Evolutionary conservation across 2,329 filamentous ascomycete genomes (phyloP).

Genomic region (Daldinia eschscholtzii): DNA sequence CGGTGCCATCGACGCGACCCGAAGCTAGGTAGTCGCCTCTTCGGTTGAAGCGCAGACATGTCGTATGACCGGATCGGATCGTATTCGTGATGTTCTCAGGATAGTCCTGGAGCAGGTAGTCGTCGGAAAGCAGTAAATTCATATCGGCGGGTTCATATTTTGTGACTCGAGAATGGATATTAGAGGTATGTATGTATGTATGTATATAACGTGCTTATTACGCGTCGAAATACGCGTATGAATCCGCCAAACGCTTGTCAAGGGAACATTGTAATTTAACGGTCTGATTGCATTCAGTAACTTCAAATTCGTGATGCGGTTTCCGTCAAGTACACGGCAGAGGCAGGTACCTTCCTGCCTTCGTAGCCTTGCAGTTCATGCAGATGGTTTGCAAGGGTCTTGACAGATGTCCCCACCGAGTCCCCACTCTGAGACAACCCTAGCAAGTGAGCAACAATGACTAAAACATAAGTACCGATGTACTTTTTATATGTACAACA

Average conservation of each 20-base stretch:
- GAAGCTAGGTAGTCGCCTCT: constrained; percentile 95
- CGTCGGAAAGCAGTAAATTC: constrained; percentile 72
- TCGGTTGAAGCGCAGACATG: constrained; percentile 87
- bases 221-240: not conserved
- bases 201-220: not conserved
- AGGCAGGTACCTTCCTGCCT: constrained; percentile 1
- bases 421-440: constrained; percentile 3
- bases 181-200: not conserved
- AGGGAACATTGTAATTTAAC: not conserved
- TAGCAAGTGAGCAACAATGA: not conserved
- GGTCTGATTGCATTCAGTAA: not conserved
- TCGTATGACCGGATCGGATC: constrained; percentile 78
- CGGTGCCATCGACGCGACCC: constrained; percentile 91
- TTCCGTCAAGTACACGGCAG: constrained; percentile 10
- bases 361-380: constrained; percentile 34
- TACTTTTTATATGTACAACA: constrained; percentile 6
- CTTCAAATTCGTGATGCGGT: not conserved
- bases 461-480: not conserved
- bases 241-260: not conserved
- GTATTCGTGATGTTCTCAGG: constrained; percentile 90
- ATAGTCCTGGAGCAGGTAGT: constrained; percentile 81
- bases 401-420: constrained; percentile 9
- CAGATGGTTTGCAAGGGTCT: constrained; percentile 21
- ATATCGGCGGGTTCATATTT: constrained; percentile 55
- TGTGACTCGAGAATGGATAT: not conserved